Conservation (phyloP, 208 protist genomes). For the Leishmania tropica region DNA sequence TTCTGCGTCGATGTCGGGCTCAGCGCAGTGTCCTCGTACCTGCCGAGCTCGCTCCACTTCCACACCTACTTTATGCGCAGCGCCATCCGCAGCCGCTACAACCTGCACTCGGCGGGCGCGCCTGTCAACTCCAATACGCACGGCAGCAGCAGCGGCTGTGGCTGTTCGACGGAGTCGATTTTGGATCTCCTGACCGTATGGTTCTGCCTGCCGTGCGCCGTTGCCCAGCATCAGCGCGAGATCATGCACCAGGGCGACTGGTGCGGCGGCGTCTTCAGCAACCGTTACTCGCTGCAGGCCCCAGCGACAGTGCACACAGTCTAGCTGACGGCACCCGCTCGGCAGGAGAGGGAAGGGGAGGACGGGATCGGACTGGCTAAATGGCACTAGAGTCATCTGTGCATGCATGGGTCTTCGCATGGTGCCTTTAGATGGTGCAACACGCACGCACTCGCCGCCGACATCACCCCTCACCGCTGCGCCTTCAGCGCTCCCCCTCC, state of each 20-base stretch:
- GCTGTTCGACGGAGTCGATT: conserved; percentile 3
- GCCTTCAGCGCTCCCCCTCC: not conserved
- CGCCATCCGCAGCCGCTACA: conserved; percentile 23
- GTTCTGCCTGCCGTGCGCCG: conserved; percentile 15
- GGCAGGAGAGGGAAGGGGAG: not conserved
- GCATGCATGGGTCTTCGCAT: not conserved
- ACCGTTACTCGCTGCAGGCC: conserved; percentile 9
- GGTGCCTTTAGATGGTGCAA: not conserved
- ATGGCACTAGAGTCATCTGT: not conserved
- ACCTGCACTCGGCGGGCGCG: conserved; percentile 9
- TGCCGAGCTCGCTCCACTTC: conserved; percentile 2
- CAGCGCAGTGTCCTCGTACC: not conserved
- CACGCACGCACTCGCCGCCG: not conserved
- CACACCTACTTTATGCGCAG: conserved; percentile 29
- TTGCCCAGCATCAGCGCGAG: conserved; percentile 35
- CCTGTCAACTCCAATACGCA: not conserved
- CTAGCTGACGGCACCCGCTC: not conserved
- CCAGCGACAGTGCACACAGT: conserved; percentile 14
- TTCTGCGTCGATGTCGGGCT: conserved; percentile 28
- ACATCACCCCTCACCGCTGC: not conserved
- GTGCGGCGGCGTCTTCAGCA: conserved; percentile 29
- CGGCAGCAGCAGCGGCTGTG: not conserved
- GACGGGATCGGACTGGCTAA: not conserved
- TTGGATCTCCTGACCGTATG: conserved; percentile 5
- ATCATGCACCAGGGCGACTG: conserved; percentile 25